Evolutionary conservation across 208 protist genomes (phyloP).

Genomic region (Trypanosoma cruzi): DNA sequence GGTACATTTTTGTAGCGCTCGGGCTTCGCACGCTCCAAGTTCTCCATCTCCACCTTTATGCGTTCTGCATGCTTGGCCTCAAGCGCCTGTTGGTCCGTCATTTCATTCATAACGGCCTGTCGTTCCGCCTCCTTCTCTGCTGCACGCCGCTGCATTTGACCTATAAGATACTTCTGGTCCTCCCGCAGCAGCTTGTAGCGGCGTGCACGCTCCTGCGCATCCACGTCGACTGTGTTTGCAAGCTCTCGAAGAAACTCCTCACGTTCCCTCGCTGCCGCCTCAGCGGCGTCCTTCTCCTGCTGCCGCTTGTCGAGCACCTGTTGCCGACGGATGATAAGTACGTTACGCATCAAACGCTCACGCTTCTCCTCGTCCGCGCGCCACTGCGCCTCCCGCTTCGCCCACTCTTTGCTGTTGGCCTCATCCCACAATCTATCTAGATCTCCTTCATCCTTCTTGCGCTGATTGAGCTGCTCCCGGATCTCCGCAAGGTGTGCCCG

Average conservation of each 20-base stretch:
- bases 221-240: constrained; percentile 31
- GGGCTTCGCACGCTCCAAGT: constrained; percentile 79
- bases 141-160: constrained; percentile 57
- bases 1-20: constrained; percentile 73
- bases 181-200: constrained; percentile 54
- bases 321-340: constrained; percentile 74
- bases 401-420: constrained; percentile 81
- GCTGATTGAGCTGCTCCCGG: constrained; percentile 37
- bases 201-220: constrained; percentile 40
- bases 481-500: constrained; percentile 54
- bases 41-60: constrained; percentile 71
- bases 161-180: constrained; percentile 68
- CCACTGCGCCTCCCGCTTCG: constrained; percentile 78
- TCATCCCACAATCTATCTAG: constrained; percentile 84
- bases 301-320: constrained; percentile 80
- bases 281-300: constrained; percentile 40
- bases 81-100: constrained; percentile 62
- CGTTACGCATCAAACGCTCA: constrained; percentile 59
- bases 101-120: constrained; percentile 37
- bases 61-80: constrained; percentile 60
- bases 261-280: constrained; percentile 42
- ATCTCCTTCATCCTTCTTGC: constrained; percentile 50
- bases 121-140: constrained; percentile 45
- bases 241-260: constrained; percentile 50
- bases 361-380: constrained; percentile 60